phyloP scores from a whole-genome alignment of 495 filamentous ascomycete genomes.

The Hyaloscypha finlandica region DNA sequence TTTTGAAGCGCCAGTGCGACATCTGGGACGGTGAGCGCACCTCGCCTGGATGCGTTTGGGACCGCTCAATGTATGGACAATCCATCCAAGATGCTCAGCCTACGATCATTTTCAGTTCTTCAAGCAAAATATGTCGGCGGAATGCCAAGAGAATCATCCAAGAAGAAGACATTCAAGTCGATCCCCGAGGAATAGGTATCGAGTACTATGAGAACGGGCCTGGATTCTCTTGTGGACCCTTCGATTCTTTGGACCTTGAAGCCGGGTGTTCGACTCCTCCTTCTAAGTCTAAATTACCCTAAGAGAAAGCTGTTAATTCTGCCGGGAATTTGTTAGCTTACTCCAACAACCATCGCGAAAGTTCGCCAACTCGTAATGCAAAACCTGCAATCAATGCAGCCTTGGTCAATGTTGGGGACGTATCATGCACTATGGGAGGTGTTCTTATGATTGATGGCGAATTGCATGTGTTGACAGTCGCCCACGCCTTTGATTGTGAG shows the following conservation, averaged over 20 bases:
- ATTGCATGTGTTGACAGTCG: not conserved
- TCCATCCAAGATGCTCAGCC: slow-evolving; percentile 10
- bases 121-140: slow-evolving; percentile 1
- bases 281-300: not conserved
- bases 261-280: not conserved
- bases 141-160: slow-evolving; percentile 1
- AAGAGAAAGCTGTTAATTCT: not conserved
- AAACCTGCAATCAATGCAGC: slow-evolving; percentile 3
- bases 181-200: slow-evolving; percentile 7
- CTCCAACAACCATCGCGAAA: not conserved
- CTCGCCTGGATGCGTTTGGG: slow-evolving; percentile 1
- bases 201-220: slow-evolving; percentile 3
- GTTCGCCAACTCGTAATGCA: not conserved
- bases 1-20: not conserved
- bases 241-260: not conserved
- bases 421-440: not conserved
- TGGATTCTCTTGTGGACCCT: not conserved
- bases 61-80: slow-evolving; percentile 11
- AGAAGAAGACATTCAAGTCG: slow-evolving; percentile 4
- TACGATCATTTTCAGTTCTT: slow-evolving; percentile 12
- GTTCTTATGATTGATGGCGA: not conserved
- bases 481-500: not conserved
- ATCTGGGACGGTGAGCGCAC: slow-evolving; percentile 1
- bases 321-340: not conserved
- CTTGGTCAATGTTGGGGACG: not conserved